These are phyloP conservation scores for Avicennia marina DNA, from an alignment of 257 asterid genomes.

Conservation along the genomic window DNA sequence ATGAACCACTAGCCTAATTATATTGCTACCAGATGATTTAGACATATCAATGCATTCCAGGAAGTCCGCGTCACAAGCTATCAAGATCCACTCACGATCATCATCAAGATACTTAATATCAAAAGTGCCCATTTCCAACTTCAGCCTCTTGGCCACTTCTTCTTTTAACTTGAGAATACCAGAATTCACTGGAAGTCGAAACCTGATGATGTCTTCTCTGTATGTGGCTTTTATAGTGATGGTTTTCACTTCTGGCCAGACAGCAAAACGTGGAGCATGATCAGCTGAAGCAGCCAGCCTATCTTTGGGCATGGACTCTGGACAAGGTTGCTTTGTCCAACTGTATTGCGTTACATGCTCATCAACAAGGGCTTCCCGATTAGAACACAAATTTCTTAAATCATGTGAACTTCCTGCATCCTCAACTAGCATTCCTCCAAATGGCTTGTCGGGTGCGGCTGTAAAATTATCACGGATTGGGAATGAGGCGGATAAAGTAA, in stretches of 20 bases:
- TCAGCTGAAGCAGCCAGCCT: constrained; percentile 33
- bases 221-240: constrained; percentile 74
- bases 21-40: constrained; percentile 43
- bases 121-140: constrained; percentile 68
- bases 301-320: constrained; percentile 31
- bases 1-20: constrained; percentile 61
- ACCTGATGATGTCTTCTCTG: constrained; percentile 74
- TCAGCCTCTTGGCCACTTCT: constrained; percentile 79
- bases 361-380: constrained; percentile 40
- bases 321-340: constrained; percentile 44
- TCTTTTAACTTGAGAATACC: constrained; percentile 55
- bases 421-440: constrained; percentile 63
- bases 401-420: constrained; percentile 86
- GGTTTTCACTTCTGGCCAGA: constrained; percentile 47
- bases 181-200: constrained; percentile 46
- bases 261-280: constrained; percentile 26
- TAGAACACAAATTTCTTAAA: constrained; percentile 53
- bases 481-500: constrained; percentile 40
- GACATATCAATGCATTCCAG: constrained; percentile 63
- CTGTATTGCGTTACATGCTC: constrained; percentile 47
- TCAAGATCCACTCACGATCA: constrained; percentile 83
- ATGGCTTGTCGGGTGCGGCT: constrained; percentile 36
- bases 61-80: constrained; percentile 67
- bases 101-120: constrained; percentile 81
- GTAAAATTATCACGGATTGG: constrained; percentile 33